Percentiles rank a stretch among this genome's conserved stretches.
phyloP scores from a whole-genome alignment of 345 rosid species.

The Anacardium occidentale region DNA sequence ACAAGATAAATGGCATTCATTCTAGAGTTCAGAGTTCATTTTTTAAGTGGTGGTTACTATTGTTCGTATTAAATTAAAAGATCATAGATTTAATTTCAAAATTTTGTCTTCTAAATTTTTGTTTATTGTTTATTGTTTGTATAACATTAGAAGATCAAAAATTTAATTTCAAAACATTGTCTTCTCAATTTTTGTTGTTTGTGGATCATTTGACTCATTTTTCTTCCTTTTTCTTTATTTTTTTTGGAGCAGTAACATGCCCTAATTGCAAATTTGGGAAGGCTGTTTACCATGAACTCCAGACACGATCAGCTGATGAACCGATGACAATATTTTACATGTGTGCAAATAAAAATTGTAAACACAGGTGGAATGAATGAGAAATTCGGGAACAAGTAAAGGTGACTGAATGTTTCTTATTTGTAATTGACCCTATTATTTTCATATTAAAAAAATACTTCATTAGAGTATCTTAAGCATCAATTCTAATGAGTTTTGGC shows the following conservation, averaged over 20 bases:
- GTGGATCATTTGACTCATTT: not conserved
- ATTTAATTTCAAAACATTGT: not conserved
- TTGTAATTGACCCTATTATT: not conserved
- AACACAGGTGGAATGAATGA: constrained; percentile 44
- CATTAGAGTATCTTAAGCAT: no score
- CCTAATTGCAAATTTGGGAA: constrained; percentile 53
- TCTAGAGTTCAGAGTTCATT: not conserved
- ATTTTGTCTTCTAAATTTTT: not conserved
- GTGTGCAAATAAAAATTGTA: constrained; percentile 55
- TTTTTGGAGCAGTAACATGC: constrained; percentile 47
- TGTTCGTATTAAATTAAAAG: not conserved
- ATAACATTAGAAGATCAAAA: no score
- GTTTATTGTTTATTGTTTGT: no score
- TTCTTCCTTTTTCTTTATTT: not conserved
- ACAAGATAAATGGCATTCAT: not conserved
- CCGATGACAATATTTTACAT: constrained; percentile 62
- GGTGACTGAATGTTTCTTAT: not conserved
- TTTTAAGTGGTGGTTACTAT: no score
- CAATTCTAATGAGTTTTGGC: not conserved
- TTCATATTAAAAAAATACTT: not conserved
- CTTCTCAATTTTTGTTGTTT: not conserved
- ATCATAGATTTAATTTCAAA: not conserved
- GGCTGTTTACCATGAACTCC: constrained; percentile 53
- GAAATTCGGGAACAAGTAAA: not conserved
- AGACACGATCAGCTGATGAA: constrained; percentile 70